These are phyloP conservation scores for Candida michaelii DNA, from an alignment of 805 yeast genomes.

Conservation along the genomic window DNA sequence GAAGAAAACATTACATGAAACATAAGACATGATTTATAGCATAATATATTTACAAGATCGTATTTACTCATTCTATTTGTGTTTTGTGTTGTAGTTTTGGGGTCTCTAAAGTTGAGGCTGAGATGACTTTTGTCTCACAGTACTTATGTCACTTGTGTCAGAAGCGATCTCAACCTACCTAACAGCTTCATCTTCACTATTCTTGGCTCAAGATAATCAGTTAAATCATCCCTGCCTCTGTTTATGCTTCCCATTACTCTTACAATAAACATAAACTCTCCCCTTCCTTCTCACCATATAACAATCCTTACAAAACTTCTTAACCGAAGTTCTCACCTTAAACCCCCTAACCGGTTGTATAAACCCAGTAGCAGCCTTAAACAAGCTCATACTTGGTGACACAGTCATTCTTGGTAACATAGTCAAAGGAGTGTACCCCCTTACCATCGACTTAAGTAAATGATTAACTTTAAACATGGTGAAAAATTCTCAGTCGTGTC, in stretches of 20 bases:
- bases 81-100: too few species aligned
- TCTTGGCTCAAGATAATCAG: too few species aligned
- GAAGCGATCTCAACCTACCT: too few species aligned
- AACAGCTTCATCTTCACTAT: too few species aligned
- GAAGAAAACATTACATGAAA: too few species aligned
- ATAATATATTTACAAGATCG: constrained; percentile 1
- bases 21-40: too few species aligned
- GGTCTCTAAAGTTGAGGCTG: too few species aligned
- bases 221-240: constrained; percentile 74
- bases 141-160: too few species aligned
- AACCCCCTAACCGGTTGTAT: constrained; percentile 55
- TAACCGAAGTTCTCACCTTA: constrained; percentile 90
- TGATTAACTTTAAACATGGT: constrained; percentile 10
- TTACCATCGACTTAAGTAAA: constrained; percentile 1
- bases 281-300: constrained; percentile 92
- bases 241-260: constrained; percentile 88
- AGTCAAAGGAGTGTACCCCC: too few species aligned
- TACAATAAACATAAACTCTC: constrained; percentile 88
- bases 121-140: too few species aligned
- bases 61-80: not conserved
- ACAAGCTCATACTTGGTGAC: not conserved
- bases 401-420: not conserved
- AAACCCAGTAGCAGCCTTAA: constrained; percentile 9
- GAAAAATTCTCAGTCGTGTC: constrained; percentile 6
- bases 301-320: constrained; percentile 90